Base-by-base conservation (phyloP, 2,329 filamentous ascomycete species). In the Penicillium sp. region DNA sequence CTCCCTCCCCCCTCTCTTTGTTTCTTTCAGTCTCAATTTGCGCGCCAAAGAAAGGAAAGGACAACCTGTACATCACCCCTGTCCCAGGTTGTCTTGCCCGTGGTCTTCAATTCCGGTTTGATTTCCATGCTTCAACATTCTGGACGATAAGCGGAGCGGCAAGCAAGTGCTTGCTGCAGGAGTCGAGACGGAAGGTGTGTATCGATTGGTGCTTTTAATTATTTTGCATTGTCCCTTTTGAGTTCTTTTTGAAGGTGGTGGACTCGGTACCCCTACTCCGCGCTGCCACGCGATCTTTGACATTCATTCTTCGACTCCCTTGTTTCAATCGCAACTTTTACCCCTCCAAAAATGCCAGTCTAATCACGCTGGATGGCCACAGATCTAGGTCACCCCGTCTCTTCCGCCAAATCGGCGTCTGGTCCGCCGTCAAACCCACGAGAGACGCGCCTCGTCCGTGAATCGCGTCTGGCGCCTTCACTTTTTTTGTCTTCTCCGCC, bases 81-180 rank as follows among this genome's bases (percentile, higher is more conserved):
- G 39, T 6, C 54, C 56, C 56, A 58, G 58, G 60, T 48, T 56
- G 52, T 54, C 58, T 58, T 59, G 57, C 59, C 59, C 64, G 57
- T 63, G 56, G 48, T 62, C 53, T 57, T 58, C 55, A 53, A 57
- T 61, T 49, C 59, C 53, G 52, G 57, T 61, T 63, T 65, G 61
- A 67, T 64, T 72, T 71, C 69, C 69, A 73, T 73, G 71, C 69
- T 69, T 71, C 70, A 72, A 67, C 61, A 72, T 73, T 73, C 64
- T 69, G 65, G 64, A 64, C 62, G 56, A 67, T 72, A 72, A 69
- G 58, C 62, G 64, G 64, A 69, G 72, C 72, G 67, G 71, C 71
- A 72, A 73, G 72, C 71, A 67, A 68, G 67, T 69, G 72, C 71
- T 74, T 73, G 71, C 71, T 72, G 70, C 70, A 68, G 65, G 64